Conservation (phyloP, 371 early-diverging fungal genomes). For the Haplosporangium sp. region DNA sequence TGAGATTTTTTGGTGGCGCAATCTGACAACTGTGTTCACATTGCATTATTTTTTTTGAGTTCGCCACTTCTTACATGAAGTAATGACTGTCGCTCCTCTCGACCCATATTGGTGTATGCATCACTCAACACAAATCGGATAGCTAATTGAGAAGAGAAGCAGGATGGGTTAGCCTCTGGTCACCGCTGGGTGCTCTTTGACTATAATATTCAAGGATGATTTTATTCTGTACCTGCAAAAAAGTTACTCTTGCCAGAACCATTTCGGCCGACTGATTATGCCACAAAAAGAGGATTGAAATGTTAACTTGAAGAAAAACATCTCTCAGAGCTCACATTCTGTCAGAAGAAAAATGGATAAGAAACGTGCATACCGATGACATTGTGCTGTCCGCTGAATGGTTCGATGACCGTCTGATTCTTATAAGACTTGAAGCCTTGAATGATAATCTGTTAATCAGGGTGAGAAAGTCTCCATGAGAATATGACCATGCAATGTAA, state of each 20-base stretch:
- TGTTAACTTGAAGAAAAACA: not conserved
- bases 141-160: constrained; percentile 64
- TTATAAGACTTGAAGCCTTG: constrained; percentile 99
- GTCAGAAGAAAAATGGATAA: constrained; percentile 1
- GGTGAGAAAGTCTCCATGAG: not conserved
- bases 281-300: not conserved
- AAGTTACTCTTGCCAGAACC: constrained; percentile 99
- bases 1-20: constrained; percentile 35
- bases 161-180: not conserved
- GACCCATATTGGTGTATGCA: constrained; percentile 90
- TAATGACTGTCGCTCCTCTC: constrained; percentile 94
- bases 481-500: too few species aligned
- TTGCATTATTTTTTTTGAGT: not conserved
- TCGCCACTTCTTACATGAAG: constrained; percentile 77
- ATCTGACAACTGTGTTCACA: not conserved
- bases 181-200: too few species aligned
- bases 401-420: constrained; percentile 92
- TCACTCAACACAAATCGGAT: constrained; percentile 97
- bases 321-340: not conserved
- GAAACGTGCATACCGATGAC: constrained; percentile 81
- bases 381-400: constrained; percentile 93
- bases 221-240: constrained; percentile 77
- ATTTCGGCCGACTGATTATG: constrained; percentile 92
- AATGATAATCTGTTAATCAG: constrained; percentile 79
- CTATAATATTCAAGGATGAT: too few species aligned